Evolutionary conservation across 208 protist genomes (phyloP), one percentile per base, ranked within the genome.

Genomic region (Tetramitus jugosus): DNA sequence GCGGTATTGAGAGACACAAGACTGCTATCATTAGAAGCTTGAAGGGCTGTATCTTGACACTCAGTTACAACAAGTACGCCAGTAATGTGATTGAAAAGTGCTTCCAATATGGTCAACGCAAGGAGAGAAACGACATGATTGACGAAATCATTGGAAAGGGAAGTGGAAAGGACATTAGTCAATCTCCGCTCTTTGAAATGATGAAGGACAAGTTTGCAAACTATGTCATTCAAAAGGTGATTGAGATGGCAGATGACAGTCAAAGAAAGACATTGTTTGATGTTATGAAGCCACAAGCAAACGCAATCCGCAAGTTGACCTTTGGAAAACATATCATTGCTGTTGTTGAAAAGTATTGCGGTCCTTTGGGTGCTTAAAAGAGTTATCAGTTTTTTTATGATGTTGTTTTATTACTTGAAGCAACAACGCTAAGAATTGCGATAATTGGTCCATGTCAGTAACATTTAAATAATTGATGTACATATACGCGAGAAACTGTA

Each of bases 71-170:
- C 86, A 98, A 98, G 85, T 98, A 98, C 87, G 94, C 90, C 78
- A 98, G 94, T 7, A 98, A 98, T 78, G 96, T 98, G 26, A 95
- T 98, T 77, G 96, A 99, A 80, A 98, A 98, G 86, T 96, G 96
- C 71, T 80, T 98, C 35, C 86, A 93, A 37, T 85, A 94, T 23
- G 87, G 90, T 8, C 91, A 91, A 13, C 79, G 80, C 26, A 90
- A 77, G 1, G 83, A 95, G 17, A 87, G 94, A 71, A 86, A 89
- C 6, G 80, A 91, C 31, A 88, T 98, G 81, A 92, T 98, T 76
- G 86, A 94, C 56, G 90, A 97, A 75, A 85, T 95, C 26, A 92
- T 94, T 79, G 93, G 94, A 81, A 88, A 81, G 43, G 86, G 87
- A 61, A 93, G 90, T 85, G 83, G 94, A 29, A 81, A 85, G 39